Percentiles rank a stretch among this genome's conserved stretches.
Conservation (phyloP, 1,284 basidiomycete genomes). For the Agroathelia rolfsii region DNA sequence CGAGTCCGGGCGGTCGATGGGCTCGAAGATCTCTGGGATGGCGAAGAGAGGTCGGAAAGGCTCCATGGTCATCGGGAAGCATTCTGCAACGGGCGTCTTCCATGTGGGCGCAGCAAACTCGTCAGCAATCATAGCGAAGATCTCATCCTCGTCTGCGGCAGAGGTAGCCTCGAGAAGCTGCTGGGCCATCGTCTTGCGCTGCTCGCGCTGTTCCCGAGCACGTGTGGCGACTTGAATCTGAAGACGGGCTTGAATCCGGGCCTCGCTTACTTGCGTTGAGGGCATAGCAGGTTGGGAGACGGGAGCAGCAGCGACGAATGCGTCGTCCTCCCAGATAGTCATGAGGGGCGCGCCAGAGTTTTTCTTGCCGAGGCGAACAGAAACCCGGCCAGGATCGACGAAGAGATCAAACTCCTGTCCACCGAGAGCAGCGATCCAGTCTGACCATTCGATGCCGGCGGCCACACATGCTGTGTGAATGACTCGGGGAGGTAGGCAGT, state of each 20-base stretch:
- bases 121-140: conserved; percentile 65
- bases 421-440: conserved; percentile 63
- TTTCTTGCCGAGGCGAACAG: conserved; percentile 43
- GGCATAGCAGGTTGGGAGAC: conserved; percentile 15
- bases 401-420: conserved; percentile 65
- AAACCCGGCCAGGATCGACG: conserved; percentile 67
- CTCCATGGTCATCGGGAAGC: conserved; percentile 35
- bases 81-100: conserved; percentile 51
- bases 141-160: conserved; percentile 52
- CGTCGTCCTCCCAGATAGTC: conserved; percentile 48
- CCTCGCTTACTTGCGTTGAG: conserved; percentile 17
- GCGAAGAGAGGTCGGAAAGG: conserved; percentile 49
- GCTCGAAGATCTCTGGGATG: too few species aligned
- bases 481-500: conserved; percentile 53
- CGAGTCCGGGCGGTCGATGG: conserved; percentile 59
- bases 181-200: conserved; percentile 61
- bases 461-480: conserved; percentile 60
- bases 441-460: conserved; percentile 62
- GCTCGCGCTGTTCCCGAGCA: conserved; percentile 13
- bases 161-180: conserved; percentile 59
- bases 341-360: conserved; percentile 32
- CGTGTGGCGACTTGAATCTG: too few species aligned
- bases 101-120: conserved; percentile 58
- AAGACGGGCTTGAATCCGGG: conserved; percentile 29
- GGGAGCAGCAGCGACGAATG: conserved; percentile 15